Evolutionary conservation across 345 rosid species (phyloP).

Genomic region (Noccaea bulbosa): DNA sequence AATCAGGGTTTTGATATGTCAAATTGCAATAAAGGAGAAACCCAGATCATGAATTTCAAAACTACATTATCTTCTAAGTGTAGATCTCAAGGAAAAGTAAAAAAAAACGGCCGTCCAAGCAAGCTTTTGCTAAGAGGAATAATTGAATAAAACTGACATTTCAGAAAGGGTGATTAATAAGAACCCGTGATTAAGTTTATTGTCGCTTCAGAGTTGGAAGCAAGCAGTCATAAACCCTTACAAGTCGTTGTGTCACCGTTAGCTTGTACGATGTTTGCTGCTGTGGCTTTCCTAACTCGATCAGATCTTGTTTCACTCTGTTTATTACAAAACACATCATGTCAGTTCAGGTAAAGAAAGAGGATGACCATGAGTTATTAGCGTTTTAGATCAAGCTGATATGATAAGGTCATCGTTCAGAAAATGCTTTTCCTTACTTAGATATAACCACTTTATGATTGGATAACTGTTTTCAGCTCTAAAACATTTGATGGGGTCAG

Average conservation of each 20-base stretch:
- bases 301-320: conserved; percentile 85
- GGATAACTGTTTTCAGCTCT: conserved; percentile 8
- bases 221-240: conserved; percentile 72
- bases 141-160: conserved; percentile 2
- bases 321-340: conserved; percentile 24
- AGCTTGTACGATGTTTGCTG: conserved; percentile 68
- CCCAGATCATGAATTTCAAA: neutral
- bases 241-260: conserved; percentile 65
- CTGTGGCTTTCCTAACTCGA: conserved; percentile 72
- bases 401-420: conserved; percentile 1
- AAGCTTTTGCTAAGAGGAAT: neutral
- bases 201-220: conserved; percentile 63
- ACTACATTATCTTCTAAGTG: neutral
- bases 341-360: conserved; percentile 23
- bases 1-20: neutral
- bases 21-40: conserved; percentile 5
- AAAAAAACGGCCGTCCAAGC: neutral
- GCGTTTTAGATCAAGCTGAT: neutral
- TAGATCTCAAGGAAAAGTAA: conserved; percentile 12
- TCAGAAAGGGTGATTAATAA: neutral
- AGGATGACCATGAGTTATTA: neutral
- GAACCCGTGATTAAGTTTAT: conserved; percentile 34
- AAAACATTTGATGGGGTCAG: conserved; percentile 15
- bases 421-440: conserved; percentile 7
- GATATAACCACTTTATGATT: conserved; percentile 16